A percentile compares a stretch with the other conserved stretches of the same genome.
These are phyloP conservation scores for Tetrapisispora namnaoensis DNA, from an alignment of 805 yeast genomes.

Conservation along the genomic window DNA sequence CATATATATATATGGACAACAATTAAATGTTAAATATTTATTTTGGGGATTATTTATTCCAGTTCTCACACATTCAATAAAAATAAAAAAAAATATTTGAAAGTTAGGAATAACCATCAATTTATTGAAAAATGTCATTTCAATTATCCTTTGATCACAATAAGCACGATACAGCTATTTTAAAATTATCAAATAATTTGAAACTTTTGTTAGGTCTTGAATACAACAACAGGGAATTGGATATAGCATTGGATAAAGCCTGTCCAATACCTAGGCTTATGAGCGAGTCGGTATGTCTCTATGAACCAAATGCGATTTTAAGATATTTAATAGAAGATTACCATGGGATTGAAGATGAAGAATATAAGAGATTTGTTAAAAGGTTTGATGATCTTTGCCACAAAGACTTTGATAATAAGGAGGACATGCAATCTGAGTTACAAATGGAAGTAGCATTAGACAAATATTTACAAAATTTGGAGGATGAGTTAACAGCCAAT, in stretches of 20 bases:
- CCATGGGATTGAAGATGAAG: conserved; percentile 27
- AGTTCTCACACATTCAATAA: background rate
- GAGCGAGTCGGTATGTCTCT: conserved; percentile 33
- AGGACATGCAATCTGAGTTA: conserved; percentile 20
- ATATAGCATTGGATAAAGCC: conserved; percentile 13
- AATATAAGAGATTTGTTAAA: conserved; percentile 18
- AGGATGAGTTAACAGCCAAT: conserved; percentile 34
- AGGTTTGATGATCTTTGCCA: background rate
- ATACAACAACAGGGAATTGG: conserved; percentile 15
- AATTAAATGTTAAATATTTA: background rate
- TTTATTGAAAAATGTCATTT: conserved; percentile 11
- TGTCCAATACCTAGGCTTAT: conserved; percentile 20
- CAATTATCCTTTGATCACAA: conserved; percentile 22
- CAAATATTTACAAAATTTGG: conserved; percentile 18
- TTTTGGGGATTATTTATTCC: background rate
- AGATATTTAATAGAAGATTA: conserved; percentile 50
- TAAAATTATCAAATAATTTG: conserved; percentile 25
- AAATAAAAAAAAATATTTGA: background rate
- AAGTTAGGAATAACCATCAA: background rate
- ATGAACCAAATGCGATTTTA: conserved; percentile 62
- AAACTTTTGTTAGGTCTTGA: conserved; percentile 26
- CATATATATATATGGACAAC: no score
- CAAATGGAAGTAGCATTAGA: conserved; percentile 31
- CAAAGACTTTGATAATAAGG: background rate
- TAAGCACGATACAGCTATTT: conserved; percentile 11